Evolutionary conservation across 495 filamentous ascomycete species (phyloP).

Genomic region (Penicillium angulare): DNA sequence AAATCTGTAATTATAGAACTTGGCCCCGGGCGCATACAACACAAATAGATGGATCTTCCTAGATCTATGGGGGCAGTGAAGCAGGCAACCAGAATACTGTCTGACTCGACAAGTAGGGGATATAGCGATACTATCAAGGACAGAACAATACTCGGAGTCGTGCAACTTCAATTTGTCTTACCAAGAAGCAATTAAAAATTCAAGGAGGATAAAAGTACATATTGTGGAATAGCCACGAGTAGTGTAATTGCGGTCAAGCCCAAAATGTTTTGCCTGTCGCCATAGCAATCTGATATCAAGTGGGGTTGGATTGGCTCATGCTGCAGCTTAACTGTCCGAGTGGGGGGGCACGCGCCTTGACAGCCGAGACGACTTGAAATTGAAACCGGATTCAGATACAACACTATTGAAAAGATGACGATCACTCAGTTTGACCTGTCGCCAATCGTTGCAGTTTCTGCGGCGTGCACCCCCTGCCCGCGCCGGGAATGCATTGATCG

Average conservation of each 20-base stretch:
- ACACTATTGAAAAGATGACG: conserved; percentile 16
- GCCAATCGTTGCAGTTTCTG: conserved; percentile 21
- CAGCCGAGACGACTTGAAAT: conserved; percentile 14
- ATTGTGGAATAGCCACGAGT: too few relatives aligned
- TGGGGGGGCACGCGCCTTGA: conserved; percentile 16
- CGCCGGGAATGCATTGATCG: conserved; percentile 19
- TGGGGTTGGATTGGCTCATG: not conserved
- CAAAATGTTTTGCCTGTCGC: conserved; percentile 19
- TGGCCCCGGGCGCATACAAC: not conserved
- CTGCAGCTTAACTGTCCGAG: conserved; percentile 10
- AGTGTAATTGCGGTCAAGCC: conserved; percentile 4
- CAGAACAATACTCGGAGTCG: not conserved
- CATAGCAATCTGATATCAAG: conserved; percentile 19
- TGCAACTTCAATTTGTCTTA: conserved; percentile 19
- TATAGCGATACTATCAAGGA: not conserved
- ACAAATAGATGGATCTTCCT: not conserved
- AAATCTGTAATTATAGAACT: conserved; percentile 3
- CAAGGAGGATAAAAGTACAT: too few relatives aligned
- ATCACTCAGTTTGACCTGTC: conserved; percentile 19
- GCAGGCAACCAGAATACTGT: conserved; percentile 18
- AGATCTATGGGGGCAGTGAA: not conserved
- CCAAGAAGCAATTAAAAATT: too few relatives aligned
- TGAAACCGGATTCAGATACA: conserved; percentile 27
- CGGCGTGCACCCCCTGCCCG: conserved; percentile 8
- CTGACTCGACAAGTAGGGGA: conserved; percentile 16